Evolutionary conservation across 192 early-diverging fungal genomes (phyloP).

Genomic region (Coemansia reversa): DNA sequence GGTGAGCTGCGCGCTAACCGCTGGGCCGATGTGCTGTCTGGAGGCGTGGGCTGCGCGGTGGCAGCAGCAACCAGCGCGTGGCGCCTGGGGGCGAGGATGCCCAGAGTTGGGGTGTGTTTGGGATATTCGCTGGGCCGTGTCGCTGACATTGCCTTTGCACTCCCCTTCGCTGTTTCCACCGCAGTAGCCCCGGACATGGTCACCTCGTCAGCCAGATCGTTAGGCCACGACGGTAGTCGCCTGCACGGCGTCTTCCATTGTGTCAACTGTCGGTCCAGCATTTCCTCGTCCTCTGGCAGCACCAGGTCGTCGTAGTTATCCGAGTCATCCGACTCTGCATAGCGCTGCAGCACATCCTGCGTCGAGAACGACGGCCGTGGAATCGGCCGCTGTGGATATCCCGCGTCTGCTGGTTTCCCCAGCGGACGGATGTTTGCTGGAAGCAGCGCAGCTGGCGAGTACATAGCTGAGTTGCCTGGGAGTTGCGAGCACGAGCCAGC

Average conservation of each 20-base stretch:
- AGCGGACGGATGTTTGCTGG: slow-evolving; percentile 30
- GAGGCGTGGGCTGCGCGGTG: slow-evolving; percentile 3
- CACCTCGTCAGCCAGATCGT: slow-evolving; percentile 19
- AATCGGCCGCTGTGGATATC: slow-evolving; percentile 11
- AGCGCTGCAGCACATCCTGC: slow-evolving; percentile 27
- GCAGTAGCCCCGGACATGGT: slow-evolving; percentile 48
- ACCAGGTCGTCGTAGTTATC: slow-evolving; percentile 52
- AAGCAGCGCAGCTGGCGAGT: slow-evolving; percentile 28
- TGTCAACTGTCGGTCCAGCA: slow-evolving; percentile 37
- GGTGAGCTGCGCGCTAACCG: too few relatives aligned
- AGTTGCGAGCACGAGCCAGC: slow-evolving; percentile 43
- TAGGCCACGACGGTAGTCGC: slow-evolving; percentile 30
- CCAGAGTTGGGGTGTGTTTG: slow-evolving; percentile 15
- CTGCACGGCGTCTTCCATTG: slow-evolving; percentile 41
- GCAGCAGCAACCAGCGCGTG: slow-evolving; percentile 7
- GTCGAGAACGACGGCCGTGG: slow-evolving; percentile 12
- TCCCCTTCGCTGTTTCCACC: slow-evolving; percentile 18
- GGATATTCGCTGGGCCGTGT: background rate
- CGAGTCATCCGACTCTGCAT: slow-evolving; percentile 30
- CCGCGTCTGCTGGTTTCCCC: background rate
- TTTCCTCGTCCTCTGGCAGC: slow-evolving; percentile 41
- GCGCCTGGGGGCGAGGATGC: slow-evolving; percentile 3
- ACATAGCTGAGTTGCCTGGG: slow-evolving; percentile 16
- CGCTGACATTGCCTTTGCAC: background rate
- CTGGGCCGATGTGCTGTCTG: slow-evolving; percentile 4